phyloP scores from a whole-genome alignment of 495 filamentous ascomycete genomes.

The Aspergillus sclerotioniger region DNA sequence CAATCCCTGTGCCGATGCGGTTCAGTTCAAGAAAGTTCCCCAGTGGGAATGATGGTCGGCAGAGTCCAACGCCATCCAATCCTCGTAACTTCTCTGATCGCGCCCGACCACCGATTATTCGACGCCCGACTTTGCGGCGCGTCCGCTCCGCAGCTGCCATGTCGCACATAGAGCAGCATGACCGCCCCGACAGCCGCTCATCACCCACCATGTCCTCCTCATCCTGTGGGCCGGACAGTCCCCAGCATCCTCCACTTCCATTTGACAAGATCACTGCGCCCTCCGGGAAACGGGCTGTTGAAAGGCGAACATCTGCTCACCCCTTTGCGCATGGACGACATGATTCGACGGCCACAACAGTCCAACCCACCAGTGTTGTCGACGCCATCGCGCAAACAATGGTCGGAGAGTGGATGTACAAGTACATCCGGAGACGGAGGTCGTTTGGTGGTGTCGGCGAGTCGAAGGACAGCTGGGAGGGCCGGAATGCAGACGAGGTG shows the following conservation, averaged over 20 bases:
- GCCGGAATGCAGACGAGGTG: slow-evolving; percentile 46
- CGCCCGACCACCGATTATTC: slow-evolving; percentile 29
- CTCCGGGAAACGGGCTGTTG: slow-evolving; percentile 20
- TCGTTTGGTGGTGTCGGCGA: slow-evolving; percentile 76
- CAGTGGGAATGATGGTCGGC: slow-evolving; percentile 69
- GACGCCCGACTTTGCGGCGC: slow-evolving; percentile 64
- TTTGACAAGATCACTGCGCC: slow-evolving; percentile 68
- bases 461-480: slow-evolving; percentile 58
- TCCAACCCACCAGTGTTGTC: slow-evolving; percentile 79
- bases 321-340: slow-evolving; percentile 32
- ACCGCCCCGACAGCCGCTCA: slow-evolving; percentile 57
- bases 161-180: slow-evolving; percentile 43
- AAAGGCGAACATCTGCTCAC: slow-evolving; percentile 22
- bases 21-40: slow-evolving; percentile 80
- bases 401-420: slow-evolving; percentile 99
- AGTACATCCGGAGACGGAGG: slow-evolving; percentile 89
- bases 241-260: slow-evolving; percentile 68
- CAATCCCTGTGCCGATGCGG: slow-evolving; percentile 87
- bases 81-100: slow-evolving; percentile 44
- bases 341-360: slow-evolving; percentile 58
- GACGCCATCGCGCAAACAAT: slow-evolving; percentile 98
- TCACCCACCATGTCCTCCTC: slow-evolving; percentile 65
- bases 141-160: slow-evolving; percentile 77
- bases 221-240: slow-evolving; percentile 66
- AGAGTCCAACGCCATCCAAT: slow-evolving; percentile 69